Conservation (phyloP, 257 asterid genomes). For the Nemophila menziesii region DNA sequence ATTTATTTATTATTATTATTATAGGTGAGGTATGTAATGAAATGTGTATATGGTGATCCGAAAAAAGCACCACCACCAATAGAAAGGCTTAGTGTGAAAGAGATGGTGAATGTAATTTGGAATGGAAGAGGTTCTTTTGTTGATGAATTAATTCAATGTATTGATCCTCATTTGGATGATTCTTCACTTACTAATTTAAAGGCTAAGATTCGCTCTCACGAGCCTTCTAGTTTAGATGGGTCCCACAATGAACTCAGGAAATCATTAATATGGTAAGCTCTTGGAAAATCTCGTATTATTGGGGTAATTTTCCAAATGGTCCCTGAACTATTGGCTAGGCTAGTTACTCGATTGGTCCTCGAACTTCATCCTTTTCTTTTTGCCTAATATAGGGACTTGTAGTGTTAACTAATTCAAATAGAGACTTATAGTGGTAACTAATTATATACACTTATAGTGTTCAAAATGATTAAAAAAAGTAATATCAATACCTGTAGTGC, state of each 20-base stretch:
- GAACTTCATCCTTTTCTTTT: no score
- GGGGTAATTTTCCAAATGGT: no score
- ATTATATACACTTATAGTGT: no score
- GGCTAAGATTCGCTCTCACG: slow-evolving; percentile 66
- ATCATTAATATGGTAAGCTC: slow-evolving; percentile 77
- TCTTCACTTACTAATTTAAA: slow-evolving; percentile 50
- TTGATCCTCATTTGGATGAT: slow-evolving; percentile 82
- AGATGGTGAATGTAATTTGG: slow-evolving; percentile 66
- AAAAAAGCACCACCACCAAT: slow-evolving; percentile 92
- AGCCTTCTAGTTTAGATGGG: slow-evolving; percentile 70
- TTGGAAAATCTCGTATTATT: no score
- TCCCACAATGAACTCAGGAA: slow-evolving; percentile 45
- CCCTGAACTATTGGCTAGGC: no score
- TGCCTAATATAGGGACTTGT: no score
- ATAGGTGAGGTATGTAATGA: slow-evolving; percentile 94
- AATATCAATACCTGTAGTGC: no score
- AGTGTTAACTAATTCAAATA: no score
- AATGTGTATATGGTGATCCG: slow-evolving; percentile 88
- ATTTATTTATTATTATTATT: neutral
- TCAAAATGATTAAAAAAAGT: no score
- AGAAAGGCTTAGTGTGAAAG: slow-evolving; percentile 77
- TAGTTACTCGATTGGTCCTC: no score
- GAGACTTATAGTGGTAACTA: no score
- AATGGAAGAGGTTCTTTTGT: slow-evolving; percentile 84
- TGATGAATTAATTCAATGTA: slow-evolving; percentile 67